Percentiles rank a stretch among this genome's conserved stretches.
Evolutionary conservation across 345 rosid genomes (phyloP).

Genomic region (Ailanthus altissimus): DNA sequence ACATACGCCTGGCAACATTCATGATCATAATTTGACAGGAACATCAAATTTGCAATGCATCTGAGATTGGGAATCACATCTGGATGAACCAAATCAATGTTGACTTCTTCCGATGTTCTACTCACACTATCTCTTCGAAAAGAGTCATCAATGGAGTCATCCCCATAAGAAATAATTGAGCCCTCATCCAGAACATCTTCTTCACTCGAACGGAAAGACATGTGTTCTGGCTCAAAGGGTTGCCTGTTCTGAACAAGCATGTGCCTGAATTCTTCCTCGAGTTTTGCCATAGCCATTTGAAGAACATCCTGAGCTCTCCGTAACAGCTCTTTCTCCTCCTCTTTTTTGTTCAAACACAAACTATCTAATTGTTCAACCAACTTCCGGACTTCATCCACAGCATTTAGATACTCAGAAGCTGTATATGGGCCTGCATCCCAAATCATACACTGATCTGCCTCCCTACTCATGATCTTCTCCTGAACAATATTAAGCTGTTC

Average conservation of each 20-base stretch:
- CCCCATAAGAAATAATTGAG: slow-evolving; percentile 56
- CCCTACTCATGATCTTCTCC: slow-evolving; percentile 70
- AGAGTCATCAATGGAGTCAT: slow-evolving; percentile 65
- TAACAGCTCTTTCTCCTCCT: slow-evolving; percentile 41
- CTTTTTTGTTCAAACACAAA: slow-evolving; percentile 28
- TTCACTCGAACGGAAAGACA: slow-evolving; percentile 70
- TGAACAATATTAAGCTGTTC: slow-evolving; percentile 48
- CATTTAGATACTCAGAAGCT: slow-evolving; percentile 52
- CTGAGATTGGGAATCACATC: slow-evolving; percentile 66
- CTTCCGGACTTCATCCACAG: slow-evolving; percentile 52
- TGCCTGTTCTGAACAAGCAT: slow-evolving; percentile 65
- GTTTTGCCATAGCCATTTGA: slow-evolving; percentile 82
- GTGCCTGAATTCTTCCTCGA: slow-evolving; percentile 81
- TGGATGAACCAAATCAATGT: slow-evolving; percentile 68
- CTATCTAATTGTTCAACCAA: slow-evolving; percentile 59
- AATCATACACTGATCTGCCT: slow-evolving; percentile 71
- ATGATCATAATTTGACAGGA: slow-evolving; percentile 56
- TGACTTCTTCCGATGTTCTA: slow-evolving; percentile 52
- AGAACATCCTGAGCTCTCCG: slow-evolving; percentile 74
- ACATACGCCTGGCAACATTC: slow-evolving; percentile 80
- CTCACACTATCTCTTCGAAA: slow-evolving; percentile 53
- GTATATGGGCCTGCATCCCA: slow-evolving; percentile 67
- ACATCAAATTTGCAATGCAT: slow-evolving; percentile 69
- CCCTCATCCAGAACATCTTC: slow-evolving; percentile 55
- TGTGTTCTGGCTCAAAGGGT: slow-evolving; percentile 66